Percentiles rank a stretch among this genome's conserved stretches.
These are phyloP conservation scores for Entelexis paramagnoliae DNA, from an alignment of 1,139 yeast genomes.

Conservation along the genomic window DNA sequence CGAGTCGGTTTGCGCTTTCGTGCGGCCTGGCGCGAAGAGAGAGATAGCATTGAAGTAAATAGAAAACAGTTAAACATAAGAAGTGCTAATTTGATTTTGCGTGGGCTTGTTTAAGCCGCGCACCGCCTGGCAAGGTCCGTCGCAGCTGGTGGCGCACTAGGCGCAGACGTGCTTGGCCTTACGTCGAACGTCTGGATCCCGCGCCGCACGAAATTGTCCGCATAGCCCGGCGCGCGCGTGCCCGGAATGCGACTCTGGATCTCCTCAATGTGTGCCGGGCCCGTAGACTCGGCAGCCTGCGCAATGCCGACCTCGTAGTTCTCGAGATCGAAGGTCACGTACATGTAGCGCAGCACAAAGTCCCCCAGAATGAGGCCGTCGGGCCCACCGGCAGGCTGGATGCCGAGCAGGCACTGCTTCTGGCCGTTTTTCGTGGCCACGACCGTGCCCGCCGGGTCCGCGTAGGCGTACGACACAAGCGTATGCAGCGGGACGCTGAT, in stretches of 20 bases:
- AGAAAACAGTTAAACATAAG: no score
- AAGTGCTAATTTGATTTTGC: no score
- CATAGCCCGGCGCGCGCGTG: not conserved
- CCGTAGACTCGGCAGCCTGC: not conserved
- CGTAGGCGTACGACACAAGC: constrained; percentile 22
- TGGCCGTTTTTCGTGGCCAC: not conserved
- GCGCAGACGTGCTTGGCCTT: not conserved
- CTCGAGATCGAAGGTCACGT: constrained; percentile 66
- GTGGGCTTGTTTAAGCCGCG: no score
- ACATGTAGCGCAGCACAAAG: constrained; percentile 58
- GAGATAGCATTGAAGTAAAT: no score
- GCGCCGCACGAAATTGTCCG: not conserved
- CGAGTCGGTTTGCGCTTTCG: no score
- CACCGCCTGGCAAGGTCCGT: not conserved
- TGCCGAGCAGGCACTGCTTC: not conserved
- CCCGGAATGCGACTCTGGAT: constrained; percentile 8
- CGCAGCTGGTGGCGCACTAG: not conserved
- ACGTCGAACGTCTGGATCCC: constrained; percentile 2
- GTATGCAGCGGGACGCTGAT: constrained; percentile 37
- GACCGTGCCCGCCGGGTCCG: not conserved
- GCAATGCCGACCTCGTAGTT: constrained; percentile 53
- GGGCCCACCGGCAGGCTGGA: not conserved
- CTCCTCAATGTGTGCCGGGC: not conserved
- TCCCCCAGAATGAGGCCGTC: constrained; percentile 54
- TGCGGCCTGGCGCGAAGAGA: no score